Evolutionary conservation across 2,329 filamentous ascomycete species (phyloP).

Genomic region (Aspergillus jensenii): DNA sequence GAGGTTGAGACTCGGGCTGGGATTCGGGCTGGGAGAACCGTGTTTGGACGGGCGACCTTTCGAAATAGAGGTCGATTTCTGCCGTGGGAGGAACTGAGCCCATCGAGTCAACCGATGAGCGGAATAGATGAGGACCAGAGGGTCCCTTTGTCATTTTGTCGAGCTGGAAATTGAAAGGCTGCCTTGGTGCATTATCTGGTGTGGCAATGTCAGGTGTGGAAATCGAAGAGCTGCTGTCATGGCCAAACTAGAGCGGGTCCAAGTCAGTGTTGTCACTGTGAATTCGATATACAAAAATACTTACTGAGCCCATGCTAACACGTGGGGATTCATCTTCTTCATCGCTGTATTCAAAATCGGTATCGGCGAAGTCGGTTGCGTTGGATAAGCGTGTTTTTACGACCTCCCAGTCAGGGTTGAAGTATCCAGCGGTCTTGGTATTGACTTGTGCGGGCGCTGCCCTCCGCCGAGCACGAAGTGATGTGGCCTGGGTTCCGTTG

Average conservation of each 20-base stretch:
- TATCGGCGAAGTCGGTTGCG: slow-evolving; percentile 37
- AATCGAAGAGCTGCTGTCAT: slow-evolving; percentile 76
- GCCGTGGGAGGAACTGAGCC: slow-evolving; percentile 12
- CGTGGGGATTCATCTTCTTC: slow-evolving; percentile 48
- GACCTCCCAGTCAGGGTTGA: slow-evolving; percentile 14
- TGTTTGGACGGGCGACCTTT: slow-evolving; percentile 15
- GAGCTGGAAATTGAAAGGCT: slow-evolving; percentile 58
- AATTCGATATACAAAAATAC: slow-evolving; percentile 4
- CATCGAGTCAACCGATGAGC: slow-evolving; percentile 49
- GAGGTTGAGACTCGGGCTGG: too few relatives aligned
- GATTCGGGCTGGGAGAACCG: slow-evolving; percentile 10
- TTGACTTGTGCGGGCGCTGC: slow-evolving; percentile 17
- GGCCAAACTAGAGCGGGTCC: slow-evolving; percentile 22
- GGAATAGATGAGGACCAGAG: slow-evolving; percentile 85
- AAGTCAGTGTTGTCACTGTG: not conserved
- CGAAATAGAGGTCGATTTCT: slow-evolving; percentile 22
- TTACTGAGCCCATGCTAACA: slow-evolving; percentile 48
- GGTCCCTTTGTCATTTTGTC: slow-evolving; percentile 71
- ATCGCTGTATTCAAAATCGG: slow-evolving; percentile 47
- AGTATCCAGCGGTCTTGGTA: slow-evolving; percentile 15
- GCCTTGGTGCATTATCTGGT: slow-evolving; percentile 65
- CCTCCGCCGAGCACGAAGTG: slow-evolving; percentile 18
- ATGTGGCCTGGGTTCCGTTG: slow-evolving; percentile 7
- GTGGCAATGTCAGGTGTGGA: slow-evolving; percentile 83
- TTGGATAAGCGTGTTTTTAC: slow-evolving; percentile 28